Evolutionary conservation across 2,329 filamentous ascomycete species (phyloP).

Genomic region (Talaromyces atroroseus): DNA sequence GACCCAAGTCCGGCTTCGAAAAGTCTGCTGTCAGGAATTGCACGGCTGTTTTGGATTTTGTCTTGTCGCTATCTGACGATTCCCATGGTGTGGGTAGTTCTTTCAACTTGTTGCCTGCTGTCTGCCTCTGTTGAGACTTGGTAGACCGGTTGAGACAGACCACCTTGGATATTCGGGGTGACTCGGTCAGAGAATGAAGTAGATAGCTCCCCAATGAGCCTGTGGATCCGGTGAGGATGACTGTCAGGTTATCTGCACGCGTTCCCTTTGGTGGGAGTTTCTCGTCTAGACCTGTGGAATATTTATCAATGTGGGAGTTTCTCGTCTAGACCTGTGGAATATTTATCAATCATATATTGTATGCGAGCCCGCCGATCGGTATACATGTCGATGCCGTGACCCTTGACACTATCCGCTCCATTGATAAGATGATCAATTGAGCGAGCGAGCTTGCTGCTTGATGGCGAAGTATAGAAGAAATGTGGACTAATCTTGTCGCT

Average conservation of each 20-base stretch:
- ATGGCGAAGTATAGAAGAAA: constrained; percentile 13
- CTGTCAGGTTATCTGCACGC: constrained; percentile 7
- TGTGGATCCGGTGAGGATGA: constrained; percentile 46
- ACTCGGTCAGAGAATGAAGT: constrained; percentile 33
- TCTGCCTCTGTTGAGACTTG: constrained; percentile 41
- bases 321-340: constrained; percentile 1
- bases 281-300: constrained; percentile 1
- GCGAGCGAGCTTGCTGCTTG: constrained; percentile 10
- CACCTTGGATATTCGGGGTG: constrained; percentile 36
- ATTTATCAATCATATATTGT: constrained; percentile 10
- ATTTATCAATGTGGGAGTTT: constrained; percentile 13
- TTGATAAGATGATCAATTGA: constrained; percentile 9
- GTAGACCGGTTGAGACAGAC: constrained; percentile 47
- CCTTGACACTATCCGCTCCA: not conserved
- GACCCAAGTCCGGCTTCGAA: constrained; percentile 20
- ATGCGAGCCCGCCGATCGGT: constrained; percentile 2
- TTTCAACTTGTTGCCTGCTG: constrained; percentile 30
- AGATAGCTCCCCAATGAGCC: constrained; percentile 48
- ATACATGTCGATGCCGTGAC: not conserved
- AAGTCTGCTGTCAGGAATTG: constrained; percentile 28
- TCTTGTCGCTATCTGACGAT: constrained; percentile 1
- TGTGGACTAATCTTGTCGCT: constrained; percentile 10
- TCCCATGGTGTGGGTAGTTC: constrained; percentile 22
- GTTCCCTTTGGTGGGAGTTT: not conserved
- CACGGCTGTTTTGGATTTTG: not conserved